These are phyloP conservation scores for Colletotrichum theobromicola DNA, from an alignment of 2,329 filamentous ascomycete species.

Conservation along the genomic window DNA sequence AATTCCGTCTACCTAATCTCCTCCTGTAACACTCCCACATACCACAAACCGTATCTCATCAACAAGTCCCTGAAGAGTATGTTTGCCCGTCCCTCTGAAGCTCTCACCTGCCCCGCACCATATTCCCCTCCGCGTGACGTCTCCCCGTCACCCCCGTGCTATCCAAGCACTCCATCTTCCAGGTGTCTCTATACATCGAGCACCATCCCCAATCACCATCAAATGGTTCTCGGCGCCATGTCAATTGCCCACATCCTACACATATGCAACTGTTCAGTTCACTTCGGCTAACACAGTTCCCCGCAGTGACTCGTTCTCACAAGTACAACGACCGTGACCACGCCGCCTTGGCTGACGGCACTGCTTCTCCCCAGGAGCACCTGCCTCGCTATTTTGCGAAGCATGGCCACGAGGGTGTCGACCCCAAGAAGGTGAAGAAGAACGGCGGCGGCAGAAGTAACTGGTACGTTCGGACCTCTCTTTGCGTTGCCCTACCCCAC, in stretches of 20 bases:
- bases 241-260: neutral
- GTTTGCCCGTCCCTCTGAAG: neutral
- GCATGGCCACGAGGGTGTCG: conserved; percentile 77
- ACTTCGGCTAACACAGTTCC: conserved; percentile 13
- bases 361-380: conserved; percentile 70
- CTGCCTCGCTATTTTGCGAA: conserved; percentile 95
- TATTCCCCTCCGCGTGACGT: conserved; percentile 1
- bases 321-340: conserved; percentile 96
- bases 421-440: conserved; percentile 97
- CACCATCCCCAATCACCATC: neutral
- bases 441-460: conserved; percentile 91
- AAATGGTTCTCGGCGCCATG: neutral
- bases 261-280: neutral
- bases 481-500: conserved; percentile 15
- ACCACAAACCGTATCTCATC: neutral
- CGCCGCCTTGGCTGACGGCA: conserved; percentile 77
- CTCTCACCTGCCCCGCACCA: conserved; percentile 10
- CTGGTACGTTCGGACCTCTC: conserved; percentile 68
- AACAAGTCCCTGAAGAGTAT: conserved; percentile 20
- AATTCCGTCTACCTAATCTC: neutral
- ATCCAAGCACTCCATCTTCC: neutral
- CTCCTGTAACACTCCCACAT: neutral
- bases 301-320: conserved; percentile 92
- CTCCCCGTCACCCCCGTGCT: neutral
- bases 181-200: neutral